Evolutionary conservation across 352 stramenopile species (phyloP), one percentile per base, ranked within the genome.

Genomic region (Aphanomyces cochlioides): DNA sequence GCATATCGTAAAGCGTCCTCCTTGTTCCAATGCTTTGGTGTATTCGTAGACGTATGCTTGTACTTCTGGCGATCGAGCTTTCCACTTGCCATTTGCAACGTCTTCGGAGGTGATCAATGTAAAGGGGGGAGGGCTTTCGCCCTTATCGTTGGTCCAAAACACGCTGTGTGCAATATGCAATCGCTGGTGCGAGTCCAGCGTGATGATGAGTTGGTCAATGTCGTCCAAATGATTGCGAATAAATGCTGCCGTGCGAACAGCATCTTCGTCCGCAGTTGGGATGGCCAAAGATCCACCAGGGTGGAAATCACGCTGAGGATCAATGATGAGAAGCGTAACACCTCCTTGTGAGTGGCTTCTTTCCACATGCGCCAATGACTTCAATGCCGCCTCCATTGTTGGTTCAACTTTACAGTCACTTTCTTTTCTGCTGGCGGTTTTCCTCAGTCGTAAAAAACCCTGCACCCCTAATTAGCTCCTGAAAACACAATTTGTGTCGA

Each of bases 261-360:
- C 91, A 78, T 99, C 96, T 7, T 90, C 80, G 58, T 92, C 81
- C 5, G 96, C 95, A 19, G 83, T 93, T n/a, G 92, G 84, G 78
- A 99, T 97, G n/a, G 90, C 95, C 6, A 99, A 89, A 41, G 87
- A 97, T 19, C 96, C 96, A 17, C 85, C 92, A 3, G 92, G 90
- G 78, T 99, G 96, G 79, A 99, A 99, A 74, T 98, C 95, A 47
- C 95, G 87, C 75, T 98, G 96, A 72, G 94, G 82, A 78, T 99
- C 96, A 56, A 99, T 96, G 65, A 99, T 82, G 28, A 99, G 73
- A 15, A 99, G 80, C 38, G 75, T 80, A 34, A 89, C 45, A 1
- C 86, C 88, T 37, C 84, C 84, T n/a, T 74, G 39, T 28, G 54
- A 39, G 21, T 41, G 39, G 21, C 19, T 45, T 3, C 12, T n/a